These are phyloP conservation scores for Mycena polygramma DNA, from an alignment of 768 basidiomycete species.

Conservation along the genomic window DNA sequence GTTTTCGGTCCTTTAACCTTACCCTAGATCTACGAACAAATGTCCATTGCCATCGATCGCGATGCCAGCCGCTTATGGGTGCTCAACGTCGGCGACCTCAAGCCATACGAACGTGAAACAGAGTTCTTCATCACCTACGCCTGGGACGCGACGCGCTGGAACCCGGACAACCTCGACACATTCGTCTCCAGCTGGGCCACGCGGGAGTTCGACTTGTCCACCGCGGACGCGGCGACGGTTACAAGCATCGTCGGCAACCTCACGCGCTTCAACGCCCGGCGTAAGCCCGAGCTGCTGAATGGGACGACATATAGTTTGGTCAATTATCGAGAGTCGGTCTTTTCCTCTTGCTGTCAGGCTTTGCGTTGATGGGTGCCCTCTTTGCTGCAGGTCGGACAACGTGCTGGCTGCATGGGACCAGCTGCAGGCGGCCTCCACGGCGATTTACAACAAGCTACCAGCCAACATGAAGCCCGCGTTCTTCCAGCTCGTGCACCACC, in stretches of 20 bases:
- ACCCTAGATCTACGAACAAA: slow-evolving; percentile 71
- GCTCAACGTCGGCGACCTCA: slow-evolving; percentile 82
- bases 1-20: not conserved
- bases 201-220: slow-evolving; percentile 70
- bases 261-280: slow-evolving; percentile 67
- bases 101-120: slow-evolving; percentile 78
- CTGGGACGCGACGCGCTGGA: slow-evolving; percentile 72
- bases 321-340: slow-evolving; percentile 73
- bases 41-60: slow-evolving; percentile 73
- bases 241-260: slow-evolving; percentile 68
- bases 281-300: slow-evolving; percentile 78
- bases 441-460: slow-evolving; percentile 67
- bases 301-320: slow-evolving; percentile 71
- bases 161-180: slow-evolving; percentile 61
- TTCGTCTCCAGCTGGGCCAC: slow-evolving; percentile 73
- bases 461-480: slow-evolving; percentile 66
- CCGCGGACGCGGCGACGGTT: slow-evolving; percentile 56
- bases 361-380: not conserved
- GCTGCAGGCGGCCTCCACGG: slow-evolving; percentile 62
- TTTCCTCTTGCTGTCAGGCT: no score
- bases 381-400: slow-evolving; percentile 64
- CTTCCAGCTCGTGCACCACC: slow-evolving; percentile 80
- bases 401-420: slow-evolving; percentile 65
- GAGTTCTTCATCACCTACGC: slow-evolving; percentile 78
- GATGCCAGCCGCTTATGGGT: slow-evolving; percentile 75